Evolutionary conservation across 768 basidiomycete species (phyloP).

Genomic region (Suillus tomentosus): DNA sequence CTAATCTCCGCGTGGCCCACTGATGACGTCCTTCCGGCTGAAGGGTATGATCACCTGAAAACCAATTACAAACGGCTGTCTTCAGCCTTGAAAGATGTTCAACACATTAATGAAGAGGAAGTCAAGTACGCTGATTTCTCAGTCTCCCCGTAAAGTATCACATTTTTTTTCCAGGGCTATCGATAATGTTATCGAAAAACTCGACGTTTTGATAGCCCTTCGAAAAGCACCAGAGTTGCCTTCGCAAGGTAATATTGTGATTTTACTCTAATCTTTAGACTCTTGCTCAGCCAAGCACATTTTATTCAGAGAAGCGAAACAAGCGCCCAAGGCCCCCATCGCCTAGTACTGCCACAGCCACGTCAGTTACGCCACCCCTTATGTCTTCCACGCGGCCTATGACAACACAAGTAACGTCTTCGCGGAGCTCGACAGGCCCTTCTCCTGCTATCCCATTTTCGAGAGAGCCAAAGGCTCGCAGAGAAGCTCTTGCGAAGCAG

Average conservation of each 20-base stretch:
- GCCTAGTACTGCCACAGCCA: slow-evolving; percentile 55
- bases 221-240: slow-evolving; percentile 66
- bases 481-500: slow-evolving; percentile 62
- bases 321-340: slow-evolving; percentile 77
- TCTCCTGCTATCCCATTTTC: slow-evolving; percentile 51
- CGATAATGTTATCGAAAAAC: slow-evolving; percentile 67
- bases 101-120: slow-evolving; percentile 59
- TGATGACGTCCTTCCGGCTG: slow-evolving; percentile 67
- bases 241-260: slow-evolving; percentile 50
- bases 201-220: slow-evolving; percentile 70
- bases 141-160: slow-evolving; percentile 9
- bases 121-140: slow-evolving; percentile 48
- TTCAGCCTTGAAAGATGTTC: slow-evolving; percentile 64
- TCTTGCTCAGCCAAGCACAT: slow-evolving; percentile 12
- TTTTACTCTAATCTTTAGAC: not conserved
- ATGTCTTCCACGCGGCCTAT: slow-evolving; percentile 20
- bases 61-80: slow-evolving; percentile 61
- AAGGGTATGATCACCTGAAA: slow-evolving; percentile 68
- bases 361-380: slow-evolving; percentile 37
- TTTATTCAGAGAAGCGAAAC: slow-evolving; percentile 63
- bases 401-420: slow-evolving; percentile 20
- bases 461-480: slow-evolving; percentile 67
- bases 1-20: slow-evolving; percentile 70
- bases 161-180: slow-evolving; percentile 53
- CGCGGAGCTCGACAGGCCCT: slow-evolving; percentile 61